phyloP scores from a whole-genome alignment of 768 basidiomycete genomes.

The Termitomyces bulborhizus region DNA sequence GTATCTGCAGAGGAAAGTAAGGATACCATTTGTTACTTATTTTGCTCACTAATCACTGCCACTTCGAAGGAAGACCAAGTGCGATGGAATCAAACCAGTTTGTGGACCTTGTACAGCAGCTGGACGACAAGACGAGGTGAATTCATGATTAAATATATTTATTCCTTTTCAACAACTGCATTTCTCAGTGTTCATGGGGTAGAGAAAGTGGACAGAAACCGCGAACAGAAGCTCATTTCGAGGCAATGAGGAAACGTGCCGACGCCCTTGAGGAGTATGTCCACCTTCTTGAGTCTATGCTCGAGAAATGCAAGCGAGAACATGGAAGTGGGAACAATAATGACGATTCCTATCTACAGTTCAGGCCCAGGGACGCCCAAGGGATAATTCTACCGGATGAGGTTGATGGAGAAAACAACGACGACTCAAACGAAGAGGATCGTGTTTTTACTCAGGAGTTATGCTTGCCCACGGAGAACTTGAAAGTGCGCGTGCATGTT shows the following conservation, averaged over 20 bases:
- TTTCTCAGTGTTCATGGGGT: constrained; percentile 36
- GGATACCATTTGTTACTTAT: constrained; percentile 8
- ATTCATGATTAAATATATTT: neutral
- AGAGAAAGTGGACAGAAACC: constrained; percentile 34
- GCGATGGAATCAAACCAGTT: constrained; percentile 37
- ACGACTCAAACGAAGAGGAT: constrained; percentile 19
- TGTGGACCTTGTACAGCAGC: constrained; percentile 33
- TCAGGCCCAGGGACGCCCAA: constrained; percentile 21
- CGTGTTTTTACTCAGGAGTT: constrained; percentile 29
- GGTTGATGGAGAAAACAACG: constrained; percentile 13
- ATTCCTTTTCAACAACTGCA: neutral
- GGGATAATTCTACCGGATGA: constrained; percentile 17
- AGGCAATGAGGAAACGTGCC: constrained; percentile 35
- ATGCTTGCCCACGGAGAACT: constrained; percentile 31
- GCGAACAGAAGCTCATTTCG: constrained; percentile 39
- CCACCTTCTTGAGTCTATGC: constrained; percentile 32
- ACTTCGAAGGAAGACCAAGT: constrained; percentile 36
- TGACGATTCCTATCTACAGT: constrained; percentile 24
- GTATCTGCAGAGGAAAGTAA: constrained; percentile 35
- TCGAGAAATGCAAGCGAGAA: constrained; percentile 34
- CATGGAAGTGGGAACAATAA: constrained; percentile 25
- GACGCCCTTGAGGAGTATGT: constrained; percentile 34
- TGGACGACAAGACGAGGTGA: constrained; percentile 34
- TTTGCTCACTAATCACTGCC: neutral
- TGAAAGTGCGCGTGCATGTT: constrained; percentile 24